Evolutionary conservation across 2,329 filamentous ascomycete genomes (phyloP).

Genomic region (Fusarium agapanthi): DNA sequence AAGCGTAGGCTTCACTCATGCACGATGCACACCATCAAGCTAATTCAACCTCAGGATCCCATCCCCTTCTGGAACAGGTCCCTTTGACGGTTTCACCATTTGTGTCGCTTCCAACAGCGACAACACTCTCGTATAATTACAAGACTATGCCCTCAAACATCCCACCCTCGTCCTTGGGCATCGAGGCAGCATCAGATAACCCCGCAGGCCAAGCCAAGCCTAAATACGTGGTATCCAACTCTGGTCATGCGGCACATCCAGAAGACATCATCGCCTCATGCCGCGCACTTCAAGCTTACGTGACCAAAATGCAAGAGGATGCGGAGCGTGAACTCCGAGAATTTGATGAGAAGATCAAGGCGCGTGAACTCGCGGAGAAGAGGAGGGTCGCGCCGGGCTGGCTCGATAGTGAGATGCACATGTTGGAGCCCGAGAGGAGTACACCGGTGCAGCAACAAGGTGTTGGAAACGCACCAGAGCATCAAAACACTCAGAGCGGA

Average conservation of each 20-base stretch:
- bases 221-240: slow-evolving; percentile 79
- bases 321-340: slow-evolving; percentile 72
- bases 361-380: slow-evolving; percentile 80
- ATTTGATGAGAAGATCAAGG: slow-evolving; percentile 73
- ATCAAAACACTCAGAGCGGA: slow-evolving; percentile 17
- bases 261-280: slow-evolving; percentile 87
- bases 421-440: slow-evolving; percentile 72
- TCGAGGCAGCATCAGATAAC: slow-evolving; percentile 49
- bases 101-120: slow-evolving; percentile 86
- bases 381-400: slow-evolving; percentile 81
- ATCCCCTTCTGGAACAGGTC: slow-evolving; percentile 90
- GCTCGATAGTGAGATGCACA: slow-evolving; percentile 76
- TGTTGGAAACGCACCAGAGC: slow-evolving; percentile 24
- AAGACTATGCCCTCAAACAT: slow-evolving; percentile 87
- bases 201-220: slow-evolving; percentile 57
- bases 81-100: slow-evolving; percentile 95
- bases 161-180: slow-evolving; percentile 58
- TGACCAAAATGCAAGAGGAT: slow-evolving; percentile 73
- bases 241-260: slow-evolving; percentile 85
- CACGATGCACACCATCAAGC: neutral
- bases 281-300: slow-evolving; percentile 77
- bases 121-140: slow-evolving; percentile 95
- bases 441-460: slow-evolving; percentile 46
- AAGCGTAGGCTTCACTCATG: slow-evolving; percentile 44
- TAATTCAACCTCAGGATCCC: slow-evolving; percentile 66